phyloP scores from a whole-genome alignment of 371 early-diverging fungal species.

The Nematocida ironsii region DNA sequence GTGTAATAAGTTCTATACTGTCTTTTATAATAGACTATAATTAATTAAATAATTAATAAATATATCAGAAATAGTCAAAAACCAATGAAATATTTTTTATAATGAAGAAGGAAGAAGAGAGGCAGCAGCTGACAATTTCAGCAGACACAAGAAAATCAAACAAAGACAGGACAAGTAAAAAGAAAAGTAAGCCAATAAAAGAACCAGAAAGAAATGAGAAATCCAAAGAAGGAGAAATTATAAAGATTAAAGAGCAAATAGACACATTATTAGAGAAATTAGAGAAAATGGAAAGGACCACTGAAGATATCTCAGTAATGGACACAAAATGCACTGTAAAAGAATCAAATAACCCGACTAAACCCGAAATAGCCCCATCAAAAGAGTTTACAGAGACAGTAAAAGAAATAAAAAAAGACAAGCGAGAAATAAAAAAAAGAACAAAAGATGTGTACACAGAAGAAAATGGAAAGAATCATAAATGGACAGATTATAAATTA shows the following conservation, averaged over 20 bases:
- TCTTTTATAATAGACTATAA: constrained; percentile 67
- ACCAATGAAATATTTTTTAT: constrained; percentile 36
- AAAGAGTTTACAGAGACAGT: not conserved
- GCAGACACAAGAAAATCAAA: not conserved
- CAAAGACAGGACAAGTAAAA: not conserved
- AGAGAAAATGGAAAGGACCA: not conserved
- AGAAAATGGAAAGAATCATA: not conserved
- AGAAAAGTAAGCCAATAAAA: constrained; percentile 7
- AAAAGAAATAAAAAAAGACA: not conserved
- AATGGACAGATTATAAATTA: constrained; percentile 20
- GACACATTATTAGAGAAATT: constrained; percentile 39
- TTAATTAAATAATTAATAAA: constrained; percentile 65
- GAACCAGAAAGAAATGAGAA: constrained; percentile 3
- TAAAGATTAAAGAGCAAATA: constrained; percentile 24
- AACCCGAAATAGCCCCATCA: not conserved
- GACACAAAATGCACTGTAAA: not conserved
- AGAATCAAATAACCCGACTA: not conserved
- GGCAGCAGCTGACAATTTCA: not conserved
- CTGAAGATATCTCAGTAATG: constrained; percentile 5
- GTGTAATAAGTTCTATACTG: too few relatives aligned
- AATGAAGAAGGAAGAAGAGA: constrained; percentile 38
- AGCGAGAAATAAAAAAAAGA: not conserved
- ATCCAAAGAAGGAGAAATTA: constrained; percentile 16
- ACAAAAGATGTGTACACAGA: not conserved
- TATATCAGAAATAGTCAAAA: constrained; percentile 9